Base-by-base conservation (phyloP, 2,329 filamentous ascomycete species). In the Sclerotinia minor region DNA sequence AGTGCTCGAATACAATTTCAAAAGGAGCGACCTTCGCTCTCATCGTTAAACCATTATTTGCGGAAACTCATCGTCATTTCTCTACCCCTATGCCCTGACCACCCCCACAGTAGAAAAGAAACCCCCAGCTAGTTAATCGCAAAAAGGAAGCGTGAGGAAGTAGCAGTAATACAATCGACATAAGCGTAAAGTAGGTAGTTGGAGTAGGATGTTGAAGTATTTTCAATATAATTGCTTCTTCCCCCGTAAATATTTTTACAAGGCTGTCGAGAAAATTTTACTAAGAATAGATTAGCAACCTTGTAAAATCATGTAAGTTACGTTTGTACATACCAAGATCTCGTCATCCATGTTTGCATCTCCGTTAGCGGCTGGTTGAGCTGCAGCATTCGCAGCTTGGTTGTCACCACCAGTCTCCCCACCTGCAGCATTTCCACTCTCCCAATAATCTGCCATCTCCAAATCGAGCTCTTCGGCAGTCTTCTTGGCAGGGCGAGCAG, bases 371-470 rank as follows among this genome's bases (percentile, higher is more conserved):
- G 67, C 59, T 50, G 69, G 61, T 32, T 64, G 61, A 53, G 72
- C 70, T 47, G 70, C 79, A 72, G 84, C 84, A 70, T 81, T 81
- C 29, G 79, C 82, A 69, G 80, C 81, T 71, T 82, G 82, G 52
- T 82, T 80, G 65, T 84, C 79, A 61, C 81, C 79, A 70, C 81
- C 81, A 50, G 82, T 80, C 66, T 80, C 78, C 69, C 83, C 79
- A 64, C 80, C 78, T 52, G 81, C 80, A 70, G 81, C 80, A 72
- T 82, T 82, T 63, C 65, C 65, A 64, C 80, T 81, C 72, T 80
- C 77, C 78, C 96, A 98, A 82, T 99, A 99, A 79, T 98, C 95
- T 26, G 88, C 89, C 95, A 99, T 99, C 79, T 99, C 95, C 5
- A 92, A 93, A 79, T 99, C 95, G 35, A 99, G 88, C 82, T 99